phyloP scores from a whole-genome alignment of 2,329 filamentous ascomycete genomes.

The Blumeria graminis region DNA sequence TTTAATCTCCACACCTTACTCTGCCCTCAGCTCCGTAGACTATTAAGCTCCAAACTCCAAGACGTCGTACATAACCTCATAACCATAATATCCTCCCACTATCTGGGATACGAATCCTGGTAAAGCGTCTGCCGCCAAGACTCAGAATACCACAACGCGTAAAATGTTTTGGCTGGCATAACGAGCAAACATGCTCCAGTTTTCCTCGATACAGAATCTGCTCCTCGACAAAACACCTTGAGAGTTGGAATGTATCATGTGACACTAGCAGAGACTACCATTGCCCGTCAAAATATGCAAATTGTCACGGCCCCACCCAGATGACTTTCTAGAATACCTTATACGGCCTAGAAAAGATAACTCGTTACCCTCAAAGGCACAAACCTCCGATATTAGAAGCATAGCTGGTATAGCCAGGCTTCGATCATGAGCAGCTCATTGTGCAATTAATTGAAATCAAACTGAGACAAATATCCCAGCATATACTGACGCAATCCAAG shows the following conservation, averaged over 20 bases:
- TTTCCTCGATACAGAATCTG: too few relatives aligned
- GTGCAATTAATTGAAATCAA: too few relatives aligned
- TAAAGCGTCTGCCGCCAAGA: not conserved
- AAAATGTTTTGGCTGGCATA: not conserved
- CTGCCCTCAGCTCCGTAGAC: too few relatives aligned
- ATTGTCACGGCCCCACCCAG: not conserved
- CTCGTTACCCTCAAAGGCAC: too few relatives aligned
- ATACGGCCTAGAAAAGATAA: not conserved
- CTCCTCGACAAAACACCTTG: not conserved
- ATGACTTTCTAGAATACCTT: not conserved
- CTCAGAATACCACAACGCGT: not conserved
- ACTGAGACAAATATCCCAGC: too few relatives aligned
- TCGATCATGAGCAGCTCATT: too few relatives aligned
- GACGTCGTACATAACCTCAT: too few relatives aligned
- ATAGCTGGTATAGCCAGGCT: too few relatives aligned
- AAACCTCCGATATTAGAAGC: too few relatives aligned
- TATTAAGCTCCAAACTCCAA: too few relatives aligned
- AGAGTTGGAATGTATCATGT: not conserved
- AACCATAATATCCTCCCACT: not conserved
- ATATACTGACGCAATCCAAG: too few relatives aligned
- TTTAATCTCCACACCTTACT: too few relatives aligned
- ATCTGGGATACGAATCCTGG: not conserved
- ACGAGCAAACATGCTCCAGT: not conserved
- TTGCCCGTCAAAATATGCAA: not conserved
- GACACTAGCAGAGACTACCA: not conserved